These are phyloP conservation scores for Cercospora sesami DNA, from an alignment of 2,329 filamentous ascomycete genomes.

Conservation along the genomic window DNA sequence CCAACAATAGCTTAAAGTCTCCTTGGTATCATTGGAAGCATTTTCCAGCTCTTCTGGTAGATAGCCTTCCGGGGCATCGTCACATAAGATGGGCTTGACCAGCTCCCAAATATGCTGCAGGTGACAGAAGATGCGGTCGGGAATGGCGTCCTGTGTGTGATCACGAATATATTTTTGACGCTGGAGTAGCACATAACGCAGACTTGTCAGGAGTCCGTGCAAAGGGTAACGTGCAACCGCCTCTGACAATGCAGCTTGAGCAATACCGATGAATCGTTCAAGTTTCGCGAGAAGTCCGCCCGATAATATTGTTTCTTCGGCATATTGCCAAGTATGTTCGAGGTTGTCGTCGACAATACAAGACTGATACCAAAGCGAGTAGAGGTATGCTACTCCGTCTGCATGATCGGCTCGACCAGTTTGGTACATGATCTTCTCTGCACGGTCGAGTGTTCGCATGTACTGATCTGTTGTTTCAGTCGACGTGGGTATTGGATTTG, in stretches of 20 bases:
- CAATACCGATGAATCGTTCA: conserved; percentile 63
- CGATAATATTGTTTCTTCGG: conserved; percentile 27
- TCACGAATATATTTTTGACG: background rate
- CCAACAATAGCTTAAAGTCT: conserved; percentile 91
- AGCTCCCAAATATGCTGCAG: conserved; percentile 73
- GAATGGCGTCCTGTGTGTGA: conserved; percentile 5
- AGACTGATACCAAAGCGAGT: conserved; percentile 62
- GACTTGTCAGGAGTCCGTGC: conserved; percentile 43
- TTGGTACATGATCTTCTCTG: conserved; percentile 59
- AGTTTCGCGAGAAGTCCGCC: conserved; percentile 59
- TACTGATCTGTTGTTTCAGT: background rate
- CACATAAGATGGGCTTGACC: conserved; percentile 77
- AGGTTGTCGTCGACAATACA: background rate
- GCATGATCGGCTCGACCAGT: conserved; percentile 89
- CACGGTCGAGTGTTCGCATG: conserved; percentile 27
- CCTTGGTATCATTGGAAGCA: conserved; percentile 74
- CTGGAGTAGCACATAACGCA: conserved; percentile 38
- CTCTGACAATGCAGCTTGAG: conserved; percentile 63
- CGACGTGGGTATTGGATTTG: background rate
- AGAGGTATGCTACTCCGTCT: conserved; percentile 80
- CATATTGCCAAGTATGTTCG: conserved; percentile 17
- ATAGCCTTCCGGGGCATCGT: conserved; percentile 92
- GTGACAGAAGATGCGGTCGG: conserved; percentile 36
- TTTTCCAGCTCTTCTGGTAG: conserved; percentile 75
- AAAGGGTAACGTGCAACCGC: conserved; percentile 55